Evolutionary conservation across 2,329 filamentous ascomycete species (phyloP), one percentile per base, ranked within the genome.

Genomic region (Cordyceps javanica): DNA sequence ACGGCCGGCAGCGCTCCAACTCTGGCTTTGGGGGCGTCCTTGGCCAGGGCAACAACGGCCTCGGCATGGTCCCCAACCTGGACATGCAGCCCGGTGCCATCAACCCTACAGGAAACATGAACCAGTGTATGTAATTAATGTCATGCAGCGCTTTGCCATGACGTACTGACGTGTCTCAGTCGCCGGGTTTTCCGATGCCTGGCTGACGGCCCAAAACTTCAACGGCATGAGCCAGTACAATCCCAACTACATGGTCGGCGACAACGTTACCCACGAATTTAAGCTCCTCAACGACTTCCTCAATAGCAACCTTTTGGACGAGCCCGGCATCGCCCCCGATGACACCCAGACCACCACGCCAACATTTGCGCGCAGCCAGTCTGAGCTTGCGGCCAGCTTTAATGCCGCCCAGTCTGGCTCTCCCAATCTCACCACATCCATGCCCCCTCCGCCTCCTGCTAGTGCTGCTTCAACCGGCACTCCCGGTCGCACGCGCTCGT

Each of bases 231-330:
- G 94, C 75, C 90, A 86, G 70, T 91, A 92, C 69, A 91, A 97
- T 74, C 89, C 90, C 59, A 94, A 90, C 68, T 97, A 94, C 77
- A 92, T 96, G 88, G 95, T 97, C 75, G 76, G 79, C 51, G 90
- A 91, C 62, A 94, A 99, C 74, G 90, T 97, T 65, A 92, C 89
- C 60, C 94, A 94, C 75, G 94, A 99, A 77, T 97, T 96, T 72
- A 96, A 97, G 70, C 78, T 97, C 53, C 84, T 99, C 68, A 96
- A 95, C 77, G 93, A 99, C 72, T 97, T 97, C 70, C 82, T 99
- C 60, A 94, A 92, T 72, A 95, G 87, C 64, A 96, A 90, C 69
- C 77, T 97, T 57, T 82, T 97, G 62, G 92, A 97, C 74, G 92
- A 96, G 70, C 84, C 83, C 60, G 85, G 85, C 54, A 80, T 87